Conservation (phyloP, 2,329 filamentous ascomycete species). For the Claviceps sp. region DNA sequence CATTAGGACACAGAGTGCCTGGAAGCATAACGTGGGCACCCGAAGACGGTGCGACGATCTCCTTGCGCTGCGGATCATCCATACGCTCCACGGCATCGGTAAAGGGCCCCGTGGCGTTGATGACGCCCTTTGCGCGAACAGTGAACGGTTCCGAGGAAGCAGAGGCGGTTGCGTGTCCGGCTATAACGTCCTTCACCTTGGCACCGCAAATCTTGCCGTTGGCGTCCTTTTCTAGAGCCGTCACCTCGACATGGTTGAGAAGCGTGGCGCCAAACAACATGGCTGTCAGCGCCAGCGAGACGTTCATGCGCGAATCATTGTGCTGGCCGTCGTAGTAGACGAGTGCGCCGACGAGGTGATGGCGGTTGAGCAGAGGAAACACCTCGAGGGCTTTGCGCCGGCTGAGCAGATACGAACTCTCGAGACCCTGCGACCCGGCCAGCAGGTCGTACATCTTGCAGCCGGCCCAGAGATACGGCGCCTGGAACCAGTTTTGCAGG, state of each 20-base stretch:
- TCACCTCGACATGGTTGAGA: constrained; percentile 72
- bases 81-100: constrained; percentile 68
- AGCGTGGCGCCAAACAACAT: constrained; percentile 68
- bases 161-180: constrained; percentile 30
- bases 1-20: constrained; percentile 62
- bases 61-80: constrained; percentile 54
- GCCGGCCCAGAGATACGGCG: constrained; percentile 57
- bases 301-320: constrained; percentile 81
- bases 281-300: constrained; percentile 68
- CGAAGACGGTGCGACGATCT: constrained; percentile 68
- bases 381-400: constrained; percentile 63
- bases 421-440: constrained; percentile 68
- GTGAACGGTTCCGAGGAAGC: constrained; percentile 42
- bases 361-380: constrained; percentile 65
- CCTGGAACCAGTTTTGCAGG: constrained; percentile 72
- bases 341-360: constrained; percentile 60
- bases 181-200: constrained; percentile 39
- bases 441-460: constrained; percentile 72
- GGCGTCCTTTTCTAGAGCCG: constrained; percentile 56
- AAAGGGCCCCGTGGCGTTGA: constrained; percentile 77
- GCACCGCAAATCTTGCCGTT: constrained; percentile 58
- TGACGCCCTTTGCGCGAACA: constrained; percentile 66
- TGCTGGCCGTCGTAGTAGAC: constrained; percentile 83
- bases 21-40: constrained; percentile 76
- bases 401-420: constrained; percentile 70